phyloP scores from a whole-genome alignment of 129 eudicot genomes.

The Flaveria robusta region DNA sequence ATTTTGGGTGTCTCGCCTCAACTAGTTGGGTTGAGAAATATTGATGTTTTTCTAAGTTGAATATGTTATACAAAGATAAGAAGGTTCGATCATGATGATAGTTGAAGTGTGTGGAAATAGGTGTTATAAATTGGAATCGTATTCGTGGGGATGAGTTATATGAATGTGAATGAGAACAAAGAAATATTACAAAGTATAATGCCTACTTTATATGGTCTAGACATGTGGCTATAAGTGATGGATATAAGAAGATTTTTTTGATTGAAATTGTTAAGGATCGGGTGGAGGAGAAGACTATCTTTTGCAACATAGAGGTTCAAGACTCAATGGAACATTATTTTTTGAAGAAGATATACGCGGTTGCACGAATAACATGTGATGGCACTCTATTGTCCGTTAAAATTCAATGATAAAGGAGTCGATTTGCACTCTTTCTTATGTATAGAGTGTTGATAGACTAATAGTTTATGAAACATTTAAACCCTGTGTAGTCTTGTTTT shows the following conservation, averaged over 20 bases:
- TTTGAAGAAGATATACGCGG: not conserved
- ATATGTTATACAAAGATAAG: too few relatives aligned
- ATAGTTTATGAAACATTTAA: not conserved
- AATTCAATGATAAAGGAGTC: not conserved
- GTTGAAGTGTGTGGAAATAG: too few relatives aligned
- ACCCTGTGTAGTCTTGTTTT: not conserved
- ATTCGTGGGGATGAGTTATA: not conserved
- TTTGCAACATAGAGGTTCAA: not conserved
- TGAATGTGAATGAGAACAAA: not conserved
- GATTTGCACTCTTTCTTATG: not conserved
- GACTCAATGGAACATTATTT: not conserved
- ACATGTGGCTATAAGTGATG: not conserved
- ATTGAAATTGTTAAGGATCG: not conserved
- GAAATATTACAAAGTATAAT: slow-evolving; percentile 3
- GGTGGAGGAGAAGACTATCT: not conserved
- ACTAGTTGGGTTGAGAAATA: too few relatives aligned
- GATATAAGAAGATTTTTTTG: not conserved
- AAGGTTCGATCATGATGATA: too few relatives aligned
- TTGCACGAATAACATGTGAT: not conserved
- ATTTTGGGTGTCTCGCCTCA: too few relatives aligned
- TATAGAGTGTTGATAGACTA: not conserved
- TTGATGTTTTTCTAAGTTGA: too few relatives aligned
- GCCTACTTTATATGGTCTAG: not conserved
- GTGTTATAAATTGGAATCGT: not conserved
- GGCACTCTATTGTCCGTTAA: not conserved